Evolutionary conservation across 306 rosid species (phyloP), one percentile per base, ranked within the genome.

Genomic region (Rubus parviflorus): DNA sequence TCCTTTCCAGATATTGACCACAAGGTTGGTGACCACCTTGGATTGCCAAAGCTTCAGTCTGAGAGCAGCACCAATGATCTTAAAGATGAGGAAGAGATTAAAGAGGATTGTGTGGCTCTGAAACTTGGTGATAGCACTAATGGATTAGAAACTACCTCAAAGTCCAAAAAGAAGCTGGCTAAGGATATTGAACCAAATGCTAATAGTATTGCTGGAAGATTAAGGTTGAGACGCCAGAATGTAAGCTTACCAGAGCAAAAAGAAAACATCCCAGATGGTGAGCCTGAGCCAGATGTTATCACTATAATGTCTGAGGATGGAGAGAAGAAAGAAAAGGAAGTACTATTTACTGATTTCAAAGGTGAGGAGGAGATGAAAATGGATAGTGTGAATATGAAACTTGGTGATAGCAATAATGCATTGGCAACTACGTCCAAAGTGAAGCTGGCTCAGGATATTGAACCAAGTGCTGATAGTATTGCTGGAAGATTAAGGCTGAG

Each of bases 151-250:
- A 37, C 58, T 54, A 25, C 41, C 62, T 42, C 80, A 43, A 56
- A 56, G 15, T 38, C 43, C 16, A 46, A 77, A 41, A 77, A 0
- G 48, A 57, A 77, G 58, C 66, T 4, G 37, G 77, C 46, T 42
- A 58, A 0, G 56, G 43, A 14, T 42, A 62, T 19, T 25, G 48
- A 17, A 42, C 57, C 73, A 25, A 79, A 13, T 64, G 69, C 69
- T 64, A 42, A 70, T 53, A 67, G 85, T 80, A 53, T 88, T 79
- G 83, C 85, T 54, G 82, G 84, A 75, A 81, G 77, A 51, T 25
- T 75, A 48, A 75, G 76, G 56, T 58, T 22, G 76, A 75, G 77
- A n/a, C 51, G 16, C 12, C 42, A 63, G 64, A 64, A 63, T 65
- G 62, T 43, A 52, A 62, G 66, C 23, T 65, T 37, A 45, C 43